Percentiles rank a stretch among this genome's conserved stretches.
Conservation (phyloP, 2,329 filamentous ascomycete species). For the Alternaria brassicicola region DNA sequence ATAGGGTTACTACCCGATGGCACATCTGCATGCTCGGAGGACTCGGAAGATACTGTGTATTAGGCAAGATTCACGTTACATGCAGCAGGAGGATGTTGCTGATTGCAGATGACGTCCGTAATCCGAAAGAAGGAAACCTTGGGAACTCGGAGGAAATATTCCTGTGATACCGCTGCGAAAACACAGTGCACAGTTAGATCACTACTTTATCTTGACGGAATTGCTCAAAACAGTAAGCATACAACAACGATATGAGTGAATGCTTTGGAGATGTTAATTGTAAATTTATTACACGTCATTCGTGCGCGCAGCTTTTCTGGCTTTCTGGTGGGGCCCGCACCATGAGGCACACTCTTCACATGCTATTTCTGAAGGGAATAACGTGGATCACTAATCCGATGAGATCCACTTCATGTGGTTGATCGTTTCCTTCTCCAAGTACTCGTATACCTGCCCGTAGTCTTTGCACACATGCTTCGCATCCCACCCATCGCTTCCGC, state of each 20-base stretch:
- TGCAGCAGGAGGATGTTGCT: background rate
- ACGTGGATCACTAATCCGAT: slow-evolving; percentile 12
- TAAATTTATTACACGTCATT: background rate
- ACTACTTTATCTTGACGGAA: background rate
- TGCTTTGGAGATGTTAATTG: background rate
- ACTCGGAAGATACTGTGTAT: background rate
- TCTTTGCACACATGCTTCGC: slow-evolving; percentile 43
- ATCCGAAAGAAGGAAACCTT: background rate
- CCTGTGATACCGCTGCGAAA: background rate
- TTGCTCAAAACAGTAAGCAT: background rate
- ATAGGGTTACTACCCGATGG: slow-evolving; percentile 2
- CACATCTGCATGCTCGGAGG: background rate
- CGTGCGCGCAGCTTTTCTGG: background rate
- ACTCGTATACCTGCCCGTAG: slow-evolving; percentile 38
- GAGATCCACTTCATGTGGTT: slow-evolving; percentile 42
- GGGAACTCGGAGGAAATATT: background rate
- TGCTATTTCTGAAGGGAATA: background rate
- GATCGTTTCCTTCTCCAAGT: slow-evolving; percentile 36
- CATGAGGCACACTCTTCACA: background rate
- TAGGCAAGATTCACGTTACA: background rate
- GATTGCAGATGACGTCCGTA: background rate
- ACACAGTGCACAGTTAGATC: background rate
- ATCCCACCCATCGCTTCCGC: slow-evolving; percentile 46
- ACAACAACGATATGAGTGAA: background rate
- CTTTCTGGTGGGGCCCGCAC: background rate